Conservation (phyloP, 352 stramenopile species). For the Phytophthora fragariae region DNA sequence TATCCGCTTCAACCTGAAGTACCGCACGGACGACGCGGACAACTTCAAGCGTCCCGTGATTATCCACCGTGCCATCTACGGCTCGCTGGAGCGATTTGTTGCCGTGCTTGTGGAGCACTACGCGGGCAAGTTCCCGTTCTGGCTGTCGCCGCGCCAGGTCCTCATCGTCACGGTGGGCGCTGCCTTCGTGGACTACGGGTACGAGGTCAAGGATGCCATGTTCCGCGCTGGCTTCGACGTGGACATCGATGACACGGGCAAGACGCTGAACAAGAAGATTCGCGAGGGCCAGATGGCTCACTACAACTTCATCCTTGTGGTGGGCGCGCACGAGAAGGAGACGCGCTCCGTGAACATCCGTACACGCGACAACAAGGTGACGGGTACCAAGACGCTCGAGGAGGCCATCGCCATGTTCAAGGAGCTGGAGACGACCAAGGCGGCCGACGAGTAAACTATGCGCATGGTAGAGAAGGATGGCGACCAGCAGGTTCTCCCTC, state of each 20-base stretch:
- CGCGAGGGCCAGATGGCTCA: constrained; percentile 96
- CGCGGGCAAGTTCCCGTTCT: constrained; percentile 99
- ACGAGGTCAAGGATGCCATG: constrained; percentile 90
- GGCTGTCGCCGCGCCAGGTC: constrained; percentile 95
- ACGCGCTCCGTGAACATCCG: constrained; percentile 94
- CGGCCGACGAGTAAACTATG: constrained; percentile 63
- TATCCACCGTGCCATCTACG: constrained; percentile 98
- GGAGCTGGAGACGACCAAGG: constrained; percentile 76
- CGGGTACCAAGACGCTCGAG: constrained; percentile 95
- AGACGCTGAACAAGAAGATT: constrained; percentile 99
- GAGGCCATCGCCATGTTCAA: constrained; percentile 96
- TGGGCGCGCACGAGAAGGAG: constrained; percentile 94
- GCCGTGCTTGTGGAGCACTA: constrained; percentile 98
- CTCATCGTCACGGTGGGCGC: constrained; percentile 97
- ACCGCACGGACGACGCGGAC: constrained; percentile 81
- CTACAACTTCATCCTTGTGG: constrained; percentile 99
- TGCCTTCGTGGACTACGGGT: constrained; percentile 95
- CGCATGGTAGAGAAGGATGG: constrained; percentile 8
- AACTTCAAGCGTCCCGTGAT: constrained; percentile 96
- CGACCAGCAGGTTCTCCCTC: neutral
- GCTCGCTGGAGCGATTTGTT: constrained; percentile 98
- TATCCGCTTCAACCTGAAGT: constrained; percentile 98
- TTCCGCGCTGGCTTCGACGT: constrained; percentile 97
- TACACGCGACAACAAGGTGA: constrained; percentile 94
- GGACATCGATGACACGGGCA: constrained; percentile 95